Percentiles rank a stretch among this genome's conserved stretches.
Conservation (phyloP, 768 basidiomycete species). For the Podaxis sp. region DNA sequence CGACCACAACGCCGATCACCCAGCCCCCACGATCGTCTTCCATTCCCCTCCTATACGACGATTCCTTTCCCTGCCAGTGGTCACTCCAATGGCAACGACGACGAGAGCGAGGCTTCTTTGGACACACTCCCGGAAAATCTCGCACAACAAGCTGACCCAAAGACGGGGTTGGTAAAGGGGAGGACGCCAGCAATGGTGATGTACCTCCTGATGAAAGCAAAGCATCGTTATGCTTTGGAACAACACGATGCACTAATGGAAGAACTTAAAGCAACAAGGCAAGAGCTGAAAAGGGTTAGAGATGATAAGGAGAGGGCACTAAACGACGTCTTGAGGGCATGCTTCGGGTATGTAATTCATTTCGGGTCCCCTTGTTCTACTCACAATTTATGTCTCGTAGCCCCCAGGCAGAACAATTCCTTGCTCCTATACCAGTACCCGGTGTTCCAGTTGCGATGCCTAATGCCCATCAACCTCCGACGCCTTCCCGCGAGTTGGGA, state of each 20-base stretch:
- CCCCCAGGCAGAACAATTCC: slow-evolving; percentile 10
- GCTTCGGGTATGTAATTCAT: slow-evolving; percentile 28
- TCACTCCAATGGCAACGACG: slow-evolving; percentile 24
- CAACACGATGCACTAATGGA: slow-evolving; percentile 66
- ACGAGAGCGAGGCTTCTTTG: slow-evolving; percentile 37
- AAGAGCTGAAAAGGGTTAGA: slow-evolving; percentile 52
- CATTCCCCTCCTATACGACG: slow-evolving; percentile 8
- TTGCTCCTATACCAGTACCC: background rate
- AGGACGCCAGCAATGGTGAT: slow-evolving; percentile 69
- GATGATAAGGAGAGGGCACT: slow-evolving; percentile 63
- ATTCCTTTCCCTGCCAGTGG: slow-evolving; percentile 10
- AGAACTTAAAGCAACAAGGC: slow-evolving; percentile 57
- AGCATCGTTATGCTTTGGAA: slow-evolving; percentile 65
- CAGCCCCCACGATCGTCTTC: slow-evolving; percentile 9
- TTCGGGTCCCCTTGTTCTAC: background rate
- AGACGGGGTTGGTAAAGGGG: slow-evolving; percentile 65
- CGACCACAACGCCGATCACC: slow-evolving; percentile 12
- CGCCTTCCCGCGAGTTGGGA: slow-evolving; percentile 2
- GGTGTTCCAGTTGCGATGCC: background rate
- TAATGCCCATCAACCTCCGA: background rate
- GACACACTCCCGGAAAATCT: slow-evolving; percentile 53
- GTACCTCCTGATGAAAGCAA: slow-evolving; percentile 78
- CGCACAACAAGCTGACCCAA: slow-evolving; percentile 46
- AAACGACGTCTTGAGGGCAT: slow-evolving; percentile 39
- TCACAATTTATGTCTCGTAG: background rate